These are phyloP conservation scores for Salix viminalis DNA, from an alignment of 345 rosid genomes.

Conservation along the genomic window DNA sequence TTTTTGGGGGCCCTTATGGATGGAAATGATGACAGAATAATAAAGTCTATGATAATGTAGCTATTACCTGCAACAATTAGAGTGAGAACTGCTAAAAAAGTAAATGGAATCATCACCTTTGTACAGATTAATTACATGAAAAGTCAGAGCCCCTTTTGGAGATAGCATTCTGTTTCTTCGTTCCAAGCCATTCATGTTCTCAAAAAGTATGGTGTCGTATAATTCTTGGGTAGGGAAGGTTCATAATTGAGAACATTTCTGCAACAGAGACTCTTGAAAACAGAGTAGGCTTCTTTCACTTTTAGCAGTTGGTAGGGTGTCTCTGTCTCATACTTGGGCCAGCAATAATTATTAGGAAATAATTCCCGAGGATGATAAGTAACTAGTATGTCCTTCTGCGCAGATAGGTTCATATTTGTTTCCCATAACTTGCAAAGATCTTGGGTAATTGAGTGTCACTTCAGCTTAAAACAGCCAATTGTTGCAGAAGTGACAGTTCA, in stretches of 20 bases:
- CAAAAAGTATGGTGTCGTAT: conserved; percentile 5
- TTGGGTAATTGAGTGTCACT: not conserved
- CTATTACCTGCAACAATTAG: not conserved
- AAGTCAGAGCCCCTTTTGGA: conserved; percentile 26
- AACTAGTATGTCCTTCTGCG: not conserved
- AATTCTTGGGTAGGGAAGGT: not conserved
- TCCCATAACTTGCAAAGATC: too few species aligned
- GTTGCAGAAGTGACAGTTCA: not conserved
- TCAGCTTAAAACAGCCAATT: too few species aligned
- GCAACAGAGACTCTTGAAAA: not conserved
- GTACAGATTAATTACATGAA: conserved; percentile 3
- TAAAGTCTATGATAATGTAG: not conserved
- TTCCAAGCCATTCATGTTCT: conserved; percentile 28
- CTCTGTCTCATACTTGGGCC: not conserved
- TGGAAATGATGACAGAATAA: conserved; percentile 9
- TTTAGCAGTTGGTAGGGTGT: not conserved
- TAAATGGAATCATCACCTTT: conserved; percentile 16
- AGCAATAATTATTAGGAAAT: not conserved
- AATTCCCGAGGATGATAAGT: not conserved
- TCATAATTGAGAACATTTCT: not conserved
- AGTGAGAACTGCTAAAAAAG: conserved; percentile 1
- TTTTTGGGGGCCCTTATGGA: conserved; percentile 24
- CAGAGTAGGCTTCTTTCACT: not conserved
- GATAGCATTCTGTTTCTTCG: conserved; percentile 26
- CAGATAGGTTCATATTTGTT: not conserved